These are phyloP conservation scores for Monilinia aucupariae DNA, from an alignment of 2,329 filamentous ascomycete genomes.

Conservation along the genomic window DNA sequence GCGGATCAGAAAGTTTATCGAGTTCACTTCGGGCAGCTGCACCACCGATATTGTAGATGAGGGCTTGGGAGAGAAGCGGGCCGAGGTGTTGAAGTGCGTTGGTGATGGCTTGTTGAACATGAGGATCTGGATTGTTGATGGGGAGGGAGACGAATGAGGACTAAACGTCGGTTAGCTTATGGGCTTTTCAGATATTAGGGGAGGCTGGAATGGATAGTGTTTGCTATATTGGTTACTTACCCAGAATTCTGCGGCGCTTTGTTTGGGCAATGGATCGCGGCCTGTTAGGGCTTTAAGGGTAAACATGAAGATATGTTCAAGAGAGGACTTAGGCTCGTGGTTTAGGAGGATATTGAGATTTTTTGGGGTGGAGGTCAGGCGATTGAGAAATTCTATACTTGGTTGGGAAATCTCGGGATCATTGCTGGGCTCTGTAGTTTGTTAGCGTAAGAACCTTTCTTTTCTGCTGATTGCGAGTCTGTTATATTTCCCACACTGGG, in stretches of 20 bases:
- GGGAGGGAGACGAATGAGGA: slow-evolving; percentile 43
- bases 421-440: slow-evolving; percentile 46
- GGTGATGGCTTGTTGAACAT: slow-evolving; percentile 36
- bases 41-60: slow-evolving; percentile 63
- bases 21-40: slow-evolving; percentile 66
- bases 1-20: slow-evolving; percentile 62
- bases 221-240: slow-evolving; percentile 37
- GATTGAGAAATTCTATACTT: slow-evolving; percentile 65
- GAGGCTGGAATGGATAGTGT: background rate
- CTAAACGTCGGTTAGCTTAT: slow-evolving; percentile 35
- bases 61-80: slow-evolving; percentile 51
- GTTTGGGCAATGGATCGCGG: slow-evolving; percentile 70
- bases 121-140: slow-evolving; percentile 2
- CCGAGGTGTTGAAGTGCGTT: slow-evolving; percentile 55
- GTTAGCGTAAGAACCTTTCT: slow-evolving; percentile 11
- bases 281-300: slow-evolving; percentile 64
- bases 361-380: slow-evolving; percentile 49
- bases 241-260: slow-evolving; percentile 70
- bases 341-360: slow-evolving; percentile 57
- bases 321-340: slow-evolving; percentile 49
- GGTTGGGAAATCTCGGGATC: slow-evolving; percentile 70
- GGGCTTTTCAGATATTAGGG: background rate
- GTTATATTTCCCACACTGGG: background rate
- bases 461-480: background rate
- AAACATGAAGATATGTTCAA: slow-evolving; percentile 67